Conservation (phyloP, 202 grass and related monocot species). For the Eragrostis tef region DNA sequence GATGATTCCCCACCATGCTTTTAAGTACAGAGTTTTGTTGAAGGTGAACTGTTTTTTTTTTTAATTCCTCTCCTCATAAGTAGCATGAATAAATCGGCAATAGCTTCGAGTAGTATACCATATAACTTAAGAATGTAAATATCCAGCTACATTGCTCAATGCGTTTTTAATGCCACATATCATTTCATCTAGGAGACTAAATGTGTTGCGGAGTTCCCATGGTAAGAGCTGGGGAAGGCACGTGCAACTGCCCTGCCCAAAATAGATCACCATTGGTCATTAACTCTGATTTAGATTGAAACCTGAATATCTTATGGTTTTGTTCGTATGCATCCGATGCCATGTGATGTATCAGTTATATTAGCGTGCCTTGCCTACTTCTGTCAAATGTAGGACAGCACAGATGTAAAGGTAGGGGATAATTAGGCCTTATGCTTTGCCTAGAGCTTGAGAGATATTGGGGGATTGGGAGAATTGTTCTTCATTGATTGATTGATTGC, state of each 20-base stretch:
- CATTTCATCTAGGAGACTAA: neutral
- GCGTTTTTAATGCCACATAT: slow-evolving; percentile 5
- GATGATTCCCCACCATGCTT: neutral
- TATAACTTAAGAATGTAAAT: neutral
- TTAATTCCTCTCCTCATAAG: neutral
- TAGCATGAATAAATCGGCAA: neutral
- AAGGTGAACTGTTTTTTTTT: neutral
- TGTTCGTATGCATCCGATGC: neutral
- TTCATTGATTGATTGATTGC: too few species aligned
- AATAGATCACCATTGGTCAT: neutral
- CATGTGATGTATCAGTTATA: neutral
- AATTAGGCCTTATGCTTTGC: too few species aligned
- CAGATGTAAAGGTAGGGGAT: too few species aligned
- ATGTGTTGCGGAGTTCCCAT: neutral
- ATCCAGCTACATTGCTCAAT: neutral
- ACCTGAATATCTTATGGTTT: slow-evolving; percentile 1
- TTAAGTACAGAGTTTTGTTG: neutral
- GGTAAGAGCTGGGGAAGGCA: neutral
- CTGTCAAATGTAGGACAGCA: neutral
- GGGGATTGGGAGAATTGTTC: too few species aligned
- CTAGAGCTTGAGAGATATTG: too few species aligned
- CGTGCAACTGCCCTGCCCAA: neutral
- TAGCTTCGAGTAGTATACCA: neutral
- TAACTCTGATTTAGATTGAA: neutral
- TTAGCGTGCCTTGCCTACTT: slow-evolving; percentile 17